Percentiles rank a stretch among this genome's conserved stretches.
phyloP scores from a whole-genome alignment of 2,329 filamentous ascomycete species.

The Colletotrichum tanaceti region DNA sequence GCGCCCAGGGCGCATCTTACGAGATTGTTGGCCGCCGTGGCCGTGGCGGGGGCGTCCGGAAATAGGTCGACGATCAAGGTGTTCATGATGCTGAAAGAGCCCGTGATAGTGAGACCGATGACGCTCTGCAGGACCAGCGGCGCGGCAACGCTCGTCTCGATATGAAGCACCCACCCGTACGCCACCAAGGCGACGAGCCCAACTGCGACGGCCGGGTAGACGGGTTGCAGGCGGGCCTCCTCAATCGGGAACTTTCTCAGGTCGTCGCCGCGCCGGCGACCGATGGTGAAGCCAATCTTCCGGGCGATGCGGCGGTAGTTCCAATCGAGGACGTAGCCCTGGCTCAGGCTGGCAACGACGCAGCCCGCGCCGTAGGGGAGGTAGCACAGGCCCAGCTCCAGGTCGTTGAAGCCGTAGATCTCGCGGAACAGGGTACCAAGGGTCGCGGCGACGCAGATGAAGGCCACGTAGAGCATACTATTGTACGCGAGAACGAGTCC shows the following conservation, averaged over 20 bases:
- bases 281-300: slow-evolving; percentile 69
- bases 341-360: slow-evolving; percentile 60
- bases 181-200: slow-evolving; percentile 64
- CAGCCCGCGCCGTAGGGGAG: slow-evolving; percentile 65
- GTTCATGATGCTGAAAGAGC: slow-evolving; percentile 72
- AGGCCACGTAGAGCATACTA: slow-evolving; percentile 66
- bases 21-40: slow-evolving; percentile 73
- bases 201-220: slow-evolving; percentile 65
- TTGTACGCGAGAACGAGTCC: slow-evolving; percentile 64
- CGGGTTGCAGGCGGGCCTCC: slow-evolving; percentile 63
- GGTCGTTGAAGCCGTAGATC: slow-evolving; percentile 63
- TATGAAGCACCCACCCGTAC: slow-evolving; percentile 69
- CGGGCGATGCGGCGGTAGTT: slow-evolving; percentile 78
- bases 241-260: slow-evolving; percentile 66
- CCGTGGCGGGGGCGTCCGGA: slow-evolving; percentile 69
- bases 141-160: slow-evolving; percentile 62
- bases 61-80: slow-evolving; percentile 73
- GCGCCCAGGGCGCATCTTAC: slow-evolving; percentile 72
- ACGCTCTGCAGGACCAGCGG: slow-evolving; percentile 68
- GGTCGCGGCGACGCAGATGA: slow-evolving; percentile 65
- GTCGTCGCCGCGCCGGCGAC: slow-evolving; percentile 66
- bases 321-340: slow-evolving; percentile 70
- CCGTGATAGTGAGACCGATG: slow-evolving; percentile 68
- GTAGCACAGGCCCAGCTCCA: slow-evolving; percentile 66
- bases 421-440: slow-evolving; percentile 63